Conservation (phyloP, 371 early-diverging fungal species). For the Rhizopus stolonifer region DNA sequence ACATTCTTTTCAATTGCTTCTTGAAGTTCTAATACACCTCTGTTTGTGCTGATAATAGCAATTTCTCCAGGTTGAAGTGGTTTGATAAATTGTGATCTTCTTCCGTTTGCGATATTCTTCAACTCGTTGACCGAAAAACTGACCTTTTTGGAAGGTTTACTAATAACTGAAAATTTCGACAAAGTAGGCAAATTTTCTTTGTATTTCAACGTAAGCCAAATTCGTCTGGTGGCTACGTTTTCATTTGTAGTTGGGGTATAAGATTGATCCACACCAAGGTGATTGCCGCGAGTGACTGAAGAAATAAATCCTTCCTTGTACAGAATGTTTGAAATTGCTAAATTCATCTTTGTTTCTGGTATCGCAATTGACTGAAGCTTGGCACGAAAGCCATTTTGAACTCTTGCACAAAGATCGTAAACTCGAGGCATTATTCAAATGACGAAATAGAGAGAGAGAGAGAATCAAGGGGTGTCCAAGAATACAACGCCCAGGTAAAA, state of each 20-base stretch:
- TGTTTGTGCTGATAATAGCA: slow-evolving; percentile 82
- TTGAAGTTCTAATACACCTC: slow-evolving; percentile 90
- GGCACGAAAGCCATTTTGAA: slow-evolving; percentile 89
- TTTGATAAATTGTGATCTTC: slow-evolving; percentile 71
- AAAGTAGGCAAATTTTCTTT: slow-evolving; percentile 82
- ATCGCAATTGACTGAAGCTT: slow-evolving; percentile 81
- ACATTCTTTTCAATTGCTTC: slow-evolving; percentile 84
- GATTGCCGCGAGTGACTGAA: slow-evolving; percentile 77
- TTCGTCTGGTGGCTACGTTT: slow-evolving; percentile 83
- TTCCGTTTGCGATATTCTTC: slow-evolving; percentile 68
- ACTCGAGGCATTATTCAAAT: slow-evolving; percentile 86
- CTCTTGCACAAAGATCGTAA: slow-evolving; percentile 89
- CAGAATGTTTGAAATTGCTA: slow-evolving; percentile 80
- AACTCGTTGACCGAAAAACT: slow-evolving; percentile 80
- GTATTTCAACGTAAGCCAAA: slow-evolving; percentile 96
- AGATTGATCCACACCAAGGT: slow-evolving; percentile 64
- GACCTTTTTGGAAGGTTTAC: slow-evolving; percentile 83
- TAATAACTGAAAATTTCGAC: slow-evolving; percentile 67
- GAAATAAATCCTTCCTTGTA: slow-evolving; percentile 92
- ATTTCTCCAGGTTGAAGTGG: slow-evolving; percentile 90
- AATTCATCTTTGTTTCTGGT: slow-evolving; percentile 89
- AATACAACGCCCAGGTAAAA: too few species aligned
- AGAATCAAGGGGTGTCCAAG: too few species aligned
- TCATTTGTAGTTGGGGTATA: slow-evolving; percentile 81
- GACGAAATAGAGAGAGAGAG: too few species aligned